Percentiles rank a stretch among this genome's conserved stretches.
Evolutionary conservation across 176 grass and related monocot species (phyloP).

Genomic region (Juncus inflexus): DNA sequence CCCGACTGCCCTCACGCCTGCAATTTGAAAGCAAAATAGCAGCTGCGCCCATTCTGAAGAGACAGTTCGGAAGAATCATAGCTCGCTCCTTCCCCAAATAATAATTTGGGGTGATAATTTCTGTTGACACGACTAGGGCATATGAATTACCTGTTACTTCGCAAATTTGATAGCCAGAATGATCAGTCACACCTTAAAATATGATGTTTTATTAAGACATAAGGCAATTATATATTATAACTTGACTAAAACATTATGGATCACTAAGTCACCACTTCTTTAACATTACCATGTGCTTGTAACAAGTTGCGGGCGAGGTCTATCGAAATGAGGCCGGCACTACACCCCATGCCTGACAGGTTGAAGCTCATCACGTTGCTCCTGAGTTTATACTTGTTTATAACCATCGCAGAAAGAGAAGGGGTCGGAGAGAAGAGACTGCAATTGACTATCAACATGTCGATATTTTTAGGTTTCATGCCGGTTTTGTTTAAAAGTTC

Average conservation of each 20-base stretch:
- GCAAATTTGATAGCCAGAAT: neutral
- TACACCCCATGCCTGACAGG: conserved; percentile 71
- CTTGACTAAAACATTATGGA: too few relatives aligned
- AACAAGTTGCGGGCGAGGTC: conserved; percentile 44
- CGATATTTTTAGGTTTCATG: conserved; percentile 30
- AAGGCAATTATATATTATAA: too few relatives aligned
- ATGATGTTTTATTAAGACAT: too few relatives aligned
- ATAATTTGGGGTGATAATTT: conserved; percentile 83
- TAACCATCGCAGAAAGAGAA: conserved; percentile 59
- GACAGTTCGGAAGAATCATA: conserved; percentile 77
- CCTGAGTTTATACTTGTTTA: conserved; percentile 52
- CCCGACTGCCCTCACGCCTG: conserved; percentile 1
- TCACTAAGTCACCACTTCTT: too few relatives aligned
- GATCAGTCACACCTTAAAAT: too few relatives aligned
- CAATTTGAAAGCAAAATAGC: conserved; percentile 56
- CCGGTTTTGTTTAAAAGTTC: conserved; percentile 52
- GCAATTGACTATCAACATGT: conserved; percentile 66
- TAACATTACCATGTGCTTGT: conserved; percentile 28
- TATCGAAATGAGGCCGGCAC: conserved; percentile 51
- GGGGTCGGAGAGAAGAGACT: conserved; percentile 62
- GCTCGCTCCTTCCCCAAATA: conserved; percentile 73
- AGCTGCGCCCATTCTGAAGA: conserved; percentile 69
- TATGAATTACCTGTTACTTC: conserved; percentile 19
- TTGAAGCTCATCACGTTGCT: conserved; percentile 53
- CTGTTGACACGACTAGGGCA: conserved; percentile 67